Percentiles rank a stretch among this genome's conserved stretches.
These are phyloP conservation scores for Kurtzmaniella quercitrusa DNA, from an alignment of 1,139 yeast genomes.

Conservation along the genomic window DNA sequence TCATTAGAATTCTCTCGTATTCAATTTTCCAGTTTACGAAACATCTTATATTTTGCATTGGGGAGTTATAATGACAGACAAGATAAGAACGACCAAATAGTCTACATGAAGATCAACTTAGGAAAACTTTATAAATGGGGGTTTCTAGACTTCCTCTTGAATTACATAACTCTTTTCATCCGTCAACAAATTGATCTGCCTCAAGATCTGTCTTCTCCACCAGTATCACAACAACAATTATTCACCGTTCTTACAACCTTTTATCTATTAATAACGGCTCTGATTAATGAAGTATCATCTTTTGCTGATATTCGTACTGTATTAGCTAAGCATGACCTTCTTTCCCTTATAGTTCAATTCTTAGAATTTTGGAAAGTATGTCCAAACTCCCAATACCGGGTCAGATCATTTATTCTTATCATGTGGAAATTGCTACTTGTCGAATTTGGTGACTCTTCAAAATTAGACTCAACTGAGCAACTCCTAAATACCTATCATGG, in stretches of 20 bases:
- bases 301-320: slow-evolving; percentile 15
- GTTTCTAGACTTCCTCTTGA: slow-evolving; percentile 12
- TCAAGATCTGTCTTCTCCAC: background rate
- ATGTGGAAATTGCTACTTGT: slow-evolving; percentile 57
- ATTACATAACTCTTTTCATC: slow-evolving; percentile 13
- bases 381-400: slow-evolving; percentile 23
- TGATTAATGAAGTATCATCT: slow-evolving; percentile 15
- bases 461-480: slow-evolving; percentile 44
- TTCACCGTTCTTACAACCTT: slow-evolving; percentile 48
- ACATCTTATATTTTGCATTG: slow-evolving; percentile 31
- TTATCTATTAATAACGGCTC: slow-evolving; percentile 41
- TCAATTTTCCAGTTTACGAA: background rate
- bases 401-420: slow-evolving; percentile 52
- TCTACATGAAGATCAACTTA: slow-evolving; percentile 21
- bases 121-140: slow-evolving; percentile 8
- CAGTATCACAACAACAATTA: slow-evolving; percentile 12
- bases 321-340: slow-evolving; percentile 27
- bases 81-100: slow-evolving; percentile 32
- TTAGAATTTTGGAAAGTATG: slow-evolving; percentile 70
- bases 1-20: background rate
- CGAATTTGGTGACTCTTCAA: slow-evolving; percentile 58
- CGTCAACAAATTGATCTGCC: background rate
- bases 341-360: slow-evolving; percentile 44
- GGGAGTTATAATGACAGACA: slow-evolving; percentile 36
- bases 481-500: slow-evolving; percentile 43